These are phyloP conservation scores for Candida mesenterica DNA, from an alignment of 1,139 yeast species.

Conservation along the genomic window DNA sequence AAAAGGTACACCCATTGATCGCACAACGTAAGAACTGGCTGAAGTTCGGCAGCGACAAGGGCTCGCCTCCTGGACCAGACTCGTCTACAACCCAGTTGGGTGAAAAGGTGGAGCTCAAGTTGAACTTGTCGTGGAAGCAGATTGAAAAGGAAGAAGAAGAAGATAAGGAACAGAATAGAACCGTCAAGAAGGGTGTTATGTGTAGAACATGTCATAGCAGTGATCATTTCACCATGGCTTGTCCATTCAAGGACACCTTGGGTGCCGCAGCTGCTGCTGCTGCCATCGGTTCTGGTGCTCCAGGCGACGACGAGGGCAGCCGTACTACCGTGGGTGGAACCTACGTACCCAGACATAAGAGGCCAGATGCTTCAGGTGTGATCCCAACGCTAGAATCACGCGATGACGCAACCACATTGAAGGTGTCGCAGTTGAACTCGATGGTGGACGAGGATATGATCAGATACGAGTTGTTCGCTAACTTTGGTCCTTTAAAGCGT, in stretches of 20 bases:
- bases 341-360: slow-evolving; percentile 80
- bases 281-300: slow-evolving; percentile 32
- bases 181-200: slow-evolving; percentile 11
- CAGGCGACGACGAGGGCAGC: slow-evolving; percentile 21
- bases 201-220: slow-evolving; percentile 95
- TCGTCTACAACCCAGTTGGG: slow-evolving; percentile 85
- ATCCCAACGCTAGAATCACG: slow-evolving; percentile 54
- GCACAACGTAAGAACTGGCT: slow-evolving; percentile 73
- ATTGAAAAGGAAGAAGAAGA: slow-evolving; percentile 55
- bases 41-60: slow-evolving; percentile 82
- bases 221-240: slow-evolving; percentile 88
- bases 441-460: slow-evolving; percentile 82
- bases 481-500: slow-evolving; percentile 75
- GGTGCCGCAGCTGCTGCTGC: slow-evolving; percentile 49
- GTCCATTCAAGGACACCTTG: slow-evolving; percentile 94
- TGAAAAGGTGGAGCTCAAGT: slow-evolving; percentile 70
- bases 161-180: slow-evolving; percentile 52
- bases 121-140: slow-evolving; percentile 75
- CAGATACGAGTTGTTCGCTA: slow-evolving; percentile 66
- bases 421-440: slow-evolving; percentile 88
- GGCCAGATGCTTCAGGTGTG: slow-evolving; percentile 60
- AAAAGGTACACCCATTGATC: slow-evolving; percentile 74
- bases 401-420: slow-evolving; percentile 86
- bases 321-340: slow-evolving; percentile 35
- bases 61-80: slow-evolving; percentile 82